phyloP scores from a whole-genome alignment of 2,329 filamentous ascomycete species.

The Diaporthe capsici region DNA sequence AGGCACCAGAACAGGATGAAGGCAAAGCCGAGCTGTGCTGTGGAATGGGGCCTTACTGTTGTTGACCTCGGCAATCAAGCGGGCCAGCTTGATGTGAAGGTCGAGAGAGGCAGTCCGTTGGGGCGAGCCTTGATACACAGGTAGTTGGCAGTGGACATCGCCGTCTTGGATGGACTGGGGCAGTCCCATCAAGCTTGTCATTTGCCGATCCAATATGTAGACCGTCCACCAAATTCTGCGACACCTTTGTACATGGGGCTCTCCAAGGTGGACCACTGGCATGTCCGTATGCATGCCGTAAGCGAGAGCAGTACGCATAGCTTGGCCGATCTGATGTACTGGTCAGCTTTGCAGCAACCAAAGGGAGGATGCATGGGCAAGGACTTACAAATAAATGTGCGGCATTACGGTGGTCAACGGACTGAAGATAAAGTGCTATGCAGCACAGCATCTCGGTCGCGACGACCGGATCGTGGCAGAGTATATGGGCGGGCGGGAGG shows the following conservation, averaged over 20 bases:
- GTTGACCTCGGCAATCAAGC: slow-evolving; percentile 39
- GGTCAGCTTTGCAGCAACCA: background rate
- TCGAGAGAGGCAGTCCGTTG: slow-evolving; percentile 37
- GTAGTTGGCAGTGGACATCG: slow-evolving; percentile 60
- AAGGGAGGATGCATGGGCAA: too few species aligned
- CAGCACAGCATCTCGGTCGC: slow-evolving; percentile 66
- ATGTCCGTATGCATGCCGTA: slow-evolving; percentile 68
- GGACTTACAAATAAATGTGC: slow-evolving; percentile 22
- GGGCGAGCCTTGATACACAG: slow-evolving; percentile 32
- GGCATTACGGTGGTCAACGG: slow-evolving; percentile 58
- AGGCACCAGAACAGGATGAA: background rate
- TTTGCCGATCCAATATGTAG: slow-evolving; percentile 66
- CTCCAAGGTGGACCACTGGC: slow-evolving; percentile 57
- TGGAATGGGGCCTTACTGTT: slow-evolving; percentile 32
- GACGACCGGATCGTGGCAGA: slow-evolving; percentile 58
- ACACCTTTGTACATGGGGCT: slow-evolving; percentile 58
- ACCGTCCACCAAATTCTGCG: slow-evolving; percentile 69
- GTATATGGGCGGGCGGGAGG: slow-evolving; percentile 58
- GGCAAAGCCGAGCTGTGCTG: background rate
- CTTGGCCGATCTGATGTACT: slow-evolving; percentile 61
- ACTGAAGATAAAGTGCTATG: slow-evolving; percentile 66
- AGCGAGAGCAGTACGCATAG: slow-evolving; percentile 62
- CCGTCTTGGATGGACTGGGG: slow-evolving; percentile 64
- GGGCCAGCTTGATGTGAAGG: slow-evolving; percentile 41
- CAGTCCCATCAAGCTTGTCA: slow-evolving; percentile 67